These are phyloP conservation scores for Chlamydomonas sphaeroides DNA, from an alignment of 139 green algal species.

Conservation along the genomic window DNA sequence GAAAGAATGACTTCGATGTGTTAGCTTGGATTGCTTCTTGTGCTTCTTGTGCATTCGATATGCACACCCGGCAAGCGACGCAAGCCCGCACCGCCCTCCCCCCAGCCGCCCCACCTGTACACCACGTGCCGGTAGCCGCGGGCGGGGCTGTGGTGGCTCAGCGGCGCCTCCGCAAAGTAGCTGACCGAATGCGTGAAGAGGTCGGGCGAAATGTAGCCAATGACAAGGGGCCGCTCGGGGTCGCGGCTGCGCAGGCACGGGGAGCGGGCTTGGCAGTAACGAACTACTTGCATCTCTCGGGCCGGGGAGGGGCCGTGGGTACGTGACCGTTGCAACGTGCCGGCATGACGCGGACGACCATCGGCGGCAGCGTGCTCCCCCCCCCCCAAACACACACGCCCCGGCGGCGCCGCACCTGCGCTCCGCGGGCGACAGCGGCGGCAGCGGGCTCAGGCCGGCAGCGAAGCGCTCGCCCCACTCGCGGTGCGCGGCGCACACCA, in stretches of 20 bases:
- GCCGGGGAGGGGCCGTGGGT: too few species aligned
- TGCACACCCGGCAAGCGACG: too few species aligned
- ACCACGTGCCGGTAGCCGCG: constrained; percentile 30
- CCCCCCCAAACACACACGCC: too few species aligned
- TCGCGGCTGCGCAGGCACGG: constrained; percentile 13
- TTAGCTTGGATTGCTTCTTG: too few species aligned
- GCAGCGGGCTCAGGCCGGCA: constrained; percentile 58
- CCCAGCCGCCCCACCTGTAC: constrained; percentile 23
- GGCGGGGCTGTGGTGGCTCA: constrained; percentile 72
- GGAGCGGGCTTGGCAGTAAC: background rate
- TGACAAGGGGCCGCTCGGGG: constrained; percentile 50
- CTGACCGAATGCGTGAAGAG: constrained; percentile 96
- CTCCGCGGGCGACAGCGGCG: constrained; percentile 41
- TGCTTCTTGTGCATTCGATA: too few species aligned
- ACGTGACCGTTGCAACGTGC: too few species aligned
- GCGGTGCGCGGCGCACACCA: constrained; percentile 82
- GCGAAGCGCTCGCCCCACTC: constrained; percentile 84
- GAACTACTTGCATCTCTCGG: too few species aligned
- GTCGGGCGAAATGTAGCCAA: constrained; percentile 97
- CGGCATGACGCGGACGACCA: too few species aligned
- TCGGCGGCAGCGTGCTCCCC: too few species aligned
- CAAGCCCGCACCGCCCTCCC: too few species aligned
- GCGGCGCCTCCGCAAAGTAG: constrained; percentile 96
- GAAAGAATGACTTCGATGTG: too few species aligned
- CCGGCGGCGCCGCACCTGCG: constrained; percentile 22